Conservation (phyloP, 2,329 filamentous ascomycete species). For the Dendrostoma leiphaemia region DNA sequence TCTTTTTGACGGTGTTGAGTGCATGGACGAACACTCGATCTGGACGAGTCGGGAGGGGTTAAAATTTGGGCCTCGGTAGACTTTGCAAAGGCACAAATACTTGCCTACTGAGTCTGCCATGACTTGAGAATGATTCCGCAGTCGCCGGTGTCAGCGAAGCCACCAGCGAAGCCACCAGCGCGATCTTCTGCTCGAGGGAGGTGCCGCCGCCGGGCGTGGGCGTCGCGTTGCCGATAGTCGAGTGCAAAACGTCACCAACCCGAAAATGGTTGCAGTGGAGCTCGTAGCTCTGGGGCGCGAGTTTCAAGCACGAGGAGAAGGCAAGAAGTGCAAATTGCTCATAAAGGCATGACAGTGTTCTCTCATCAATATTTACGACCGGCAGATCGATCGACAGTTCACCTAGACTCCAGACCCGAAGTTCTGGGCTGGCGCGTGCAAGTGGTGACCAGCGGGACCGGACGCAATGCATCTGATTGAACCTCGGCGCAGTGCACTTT, state of each 20-base stretch:
- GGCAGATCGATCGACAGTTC: conserved; percentile 2
- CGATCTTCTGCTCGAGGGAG: conserved; percentile 2
- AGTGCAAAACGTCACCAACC: background rate
- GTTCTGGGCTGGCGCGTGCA: conserved; percentile 11
- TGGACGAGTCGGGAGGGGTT: conserved; percentile 35
- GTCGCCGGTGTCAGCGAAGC: conserved; percentile 4
- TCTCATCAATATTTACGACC: background rate
- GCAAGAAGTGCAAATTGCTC: background rate
- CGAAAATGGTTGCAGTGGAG: too few relatives aligned
- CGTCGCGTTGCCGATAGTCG: conserved; percentile 2
- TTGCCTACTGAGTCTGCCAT: conserved; percentile 56
- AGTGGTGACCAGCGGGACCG: conserved; percentile 9
- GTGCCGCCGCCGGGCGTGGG: background rate
- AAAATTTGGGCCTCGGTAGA: background rate
- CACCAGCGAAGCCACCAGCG: conserved; percentile 16
- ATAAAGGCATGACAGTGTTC: background rate
- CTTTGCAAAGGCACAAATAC: conserved; percentile 15
- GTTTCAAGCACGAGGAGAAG: background rate
- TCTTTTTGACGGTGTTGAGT: conserved; percentile 97
- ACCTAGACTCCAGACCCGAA: conserved; percentile 1
- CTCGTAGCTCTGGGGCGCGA: background rate
- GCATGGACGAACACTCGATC: conserved; percentile 99
- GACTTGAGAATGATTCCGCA: conserved; percentile 12
- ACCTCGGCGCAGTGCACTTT: conserved; percentile 8
- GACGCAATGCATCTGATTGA: background rate